A percentile compares a stretch with the other conserved stretches of the same genome.
These are phyloP conservation scores for Rhodosporidiobolus sp. DNA, from an alignment of 768 basidiomycete genomes.

Conservation along the genomic window DNA sequence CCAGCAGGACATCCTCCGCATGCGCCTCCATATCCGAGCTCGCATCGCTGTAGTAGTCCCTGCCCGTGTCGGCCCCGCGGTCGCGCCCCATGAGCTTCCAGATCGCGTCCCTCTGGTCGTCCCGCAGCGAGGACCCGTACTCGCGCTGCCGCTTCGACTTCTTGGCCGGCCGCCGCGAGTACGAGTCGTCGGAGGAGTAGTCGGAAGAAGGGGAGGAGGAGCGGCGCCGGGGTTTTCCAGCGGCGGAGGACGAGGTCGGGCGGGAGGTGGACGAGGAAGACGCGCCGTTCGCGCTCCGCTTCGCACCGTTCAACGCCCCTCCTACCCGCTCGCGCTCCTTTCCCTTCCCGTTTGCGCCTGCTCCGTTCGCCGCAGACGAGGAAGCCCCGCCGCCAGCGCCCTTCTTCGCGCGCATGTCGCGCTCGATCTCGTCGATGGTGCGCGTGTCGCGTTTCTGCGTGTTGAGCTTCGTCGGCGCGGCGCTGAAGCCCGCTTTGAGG, in stretches of 20 bases:
- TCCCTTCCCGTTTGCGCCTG: not conserved
- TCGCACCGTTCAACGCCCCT: not conserved
- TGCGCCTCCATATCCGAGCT: slow-evolving; percentile 43
- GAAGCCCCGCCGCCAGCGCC: not conserved
- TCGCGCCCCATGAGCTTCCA: slow-evolving; percentile 20
- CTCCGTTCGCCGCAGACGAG: not conserved
- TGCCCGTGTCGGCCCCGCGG: slow-evolving; percentile 4
- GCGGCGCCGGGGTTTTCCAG: not conserved
- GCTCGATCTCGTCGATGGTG: slow-evolving; percentile 45
- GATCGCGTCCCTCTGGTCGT: slow-evolving; percentile 10
- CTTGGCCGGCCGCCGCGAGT: not conserved
- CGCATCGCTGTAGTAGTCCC: slow-evolving; percentile 32
- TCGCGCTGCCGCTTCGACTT: not conserved
- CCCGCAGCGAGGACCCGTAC: not conserved
- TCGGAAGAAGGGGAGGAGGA: not conserved
- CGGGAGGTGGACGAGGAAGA: not conserved
- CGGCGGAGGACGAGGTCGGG: not conserved
- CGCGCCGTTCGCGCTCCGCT: not conserved
- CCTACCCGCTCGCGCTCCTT: not conserved
- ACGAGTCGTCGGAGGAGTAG: not conserved
- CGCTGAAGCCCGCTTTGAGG: slow-evolving; percentile 34
- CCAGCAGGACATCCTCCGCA: slow-evolving; percentile 23
- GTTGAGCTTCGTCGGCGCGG: slow-evolving; percentile 27
- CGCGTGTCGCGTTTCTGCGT: slow-evolving; percentile 41
- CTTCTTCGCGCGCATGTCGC: slow-evolving; percentile 35